phyloP scores from a whole-genome alignment of 805 yeast genomes.

The Pichia scutulata region DNA sequence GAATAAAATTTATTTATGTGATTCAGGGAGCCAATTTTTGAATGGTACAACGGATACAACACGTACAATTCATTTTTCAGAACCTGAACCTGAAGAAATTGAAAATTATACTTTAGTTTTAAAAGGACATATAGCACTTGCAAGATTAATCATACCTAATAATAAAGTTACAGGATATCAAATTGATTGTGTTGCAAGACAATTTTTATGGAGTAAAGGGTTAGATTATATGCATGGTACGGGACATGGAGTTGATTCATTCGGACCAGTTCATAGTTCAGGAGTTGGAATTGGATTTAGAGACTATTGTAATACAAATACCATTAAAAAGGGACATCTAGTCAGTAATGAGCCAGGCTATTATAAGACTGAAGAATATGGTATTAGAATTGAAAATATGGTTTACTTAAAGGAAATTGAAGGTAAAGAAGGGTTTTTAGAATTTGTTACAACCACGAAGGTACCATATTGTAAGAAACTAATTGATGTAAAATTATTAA shows the following conservation, averaged over 20 bases:
- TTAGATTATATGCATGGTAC: constrained; percentile 59
- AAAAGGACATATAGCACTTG: constrained; percentile 48
- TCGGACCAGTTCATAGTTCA: constrained; percentile 54
- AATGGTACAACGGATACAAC: constrained; percentile 64
- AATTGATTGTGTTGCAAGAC: constrained; percentile 53
- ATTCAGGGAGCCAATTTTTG: constrained; percentile 53
- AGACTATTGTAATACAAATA: constrained; percentile 37
- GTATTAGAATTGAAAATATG: constrained; percentile 48
- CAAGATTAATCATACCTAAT: constrained; percentile 41
- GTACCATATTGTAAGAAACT: constrained; percentile 51
- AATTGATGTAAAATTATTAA: constrained; percentile 38
- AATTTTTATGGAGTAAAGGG: constrained; percentile 47
- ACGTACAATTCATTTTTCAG: constrained; percentile 48
- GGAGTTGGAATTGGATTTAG: constrained; percentile 57
- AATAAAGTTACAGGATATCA: constrained; percentile 46
- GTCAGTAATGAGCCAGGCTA: constrained; percentile 58
- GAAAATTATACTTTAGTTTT: constrained; percentile 49
- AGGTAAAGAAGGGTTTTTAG: constrained; percentile 31
- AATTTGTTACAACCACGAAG: constrained; percentile 49
- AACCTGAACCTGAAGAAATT: constrained; percentile 39
- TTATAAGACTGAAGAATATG: constrained; percentile 52
- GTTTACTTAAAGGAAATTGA: constrained; percentile 39
- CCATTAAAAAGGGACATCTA: constrained; percentile 45
- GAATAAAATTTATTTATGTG: constrained; percentile 44
- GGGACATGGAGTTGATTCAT: constrained; percentile 59